Evolutionary conservation across 2,329 filamentous ascomycete genomes (phyloP).

Genomic region (Alternaria solani): DNA sequence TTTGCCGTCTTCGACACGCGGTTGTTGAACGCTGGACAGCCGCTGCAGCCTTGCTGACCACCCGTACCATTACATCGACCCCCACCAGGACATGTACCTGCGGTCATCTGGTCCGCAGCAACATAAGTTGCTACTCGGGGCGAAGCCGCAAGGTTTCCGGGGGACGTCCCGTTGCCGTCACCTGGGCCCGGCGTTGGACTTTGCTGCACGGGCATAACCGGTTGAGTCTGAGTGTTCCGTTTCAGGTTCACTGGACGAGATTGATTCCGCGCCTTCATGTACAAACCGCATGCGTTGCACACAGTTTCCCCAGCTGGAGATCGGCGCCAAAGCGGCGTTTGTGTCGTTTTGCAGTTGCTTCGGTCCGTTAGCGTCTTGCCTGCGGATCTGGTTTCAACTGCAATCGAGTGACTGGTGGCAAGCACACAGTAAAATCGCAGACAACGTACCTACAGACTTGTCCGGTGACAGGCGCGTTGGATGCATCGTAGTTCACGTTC

Average conservation of each 20-base stretch:
- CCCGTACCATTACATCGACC: slow-evolving; percentile 96
- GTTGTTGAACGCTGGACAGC: slow-evolving; percentile 97
- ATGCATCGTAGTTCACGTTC: slow-evolving; percentile 24
- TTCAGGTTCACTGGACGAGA: slow-evolving; percentile 90
- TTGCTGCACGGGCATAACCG: slow-evolving; percentile 43
- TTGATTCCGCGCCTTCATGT: slow-evolving; percentile 91
- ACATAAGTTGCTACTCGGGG: slow-evolving; percentile 72
- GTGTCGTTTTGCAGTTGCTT: slow-evolving; percentile 94
- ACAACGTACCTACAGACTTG: slow-evolving; percentile 74
- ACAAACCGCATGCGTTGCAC: slow-evolving; percentile 96
- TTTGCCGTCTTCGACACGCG: slow-evolving; percentile 87
- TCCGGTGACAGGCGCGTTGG: slow-evolving; percentile 59
- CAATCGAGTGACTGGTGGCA: slow-evolving; percentile 7
- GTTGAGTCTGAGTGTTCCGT: slow-evolving; percentile 65
- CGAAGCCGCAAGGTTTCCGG: slow-evolving; percentile 49
- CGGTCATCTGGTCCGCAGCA: slow-evolving; percentile 74
- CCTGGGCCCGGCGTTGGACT: slow-evolving; percentile 52
- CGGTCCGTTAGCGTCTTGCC: slow-evolving; percentile 24
- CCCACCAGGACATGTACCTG: slow-evolving; percentile 93
- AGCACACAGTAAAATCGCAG: neutral
- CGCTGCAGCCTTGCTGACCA: slow-evolving; percentile 91
- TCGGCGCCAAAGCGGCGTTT: slow-evolving; percentile 92
- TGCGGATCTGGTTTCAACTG: slow-evolving; percentile 12
- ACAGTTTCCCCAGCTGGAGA: slow-evolving; percentile 94
- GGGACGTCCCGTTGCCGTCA: slow-evolving; percentile 52